A percentile compares a stretch with the other conserved stretches of the same genome.
Conservation (phyloP, 106 monocot species). For the Dioscorea zingiberensis region DNA sequence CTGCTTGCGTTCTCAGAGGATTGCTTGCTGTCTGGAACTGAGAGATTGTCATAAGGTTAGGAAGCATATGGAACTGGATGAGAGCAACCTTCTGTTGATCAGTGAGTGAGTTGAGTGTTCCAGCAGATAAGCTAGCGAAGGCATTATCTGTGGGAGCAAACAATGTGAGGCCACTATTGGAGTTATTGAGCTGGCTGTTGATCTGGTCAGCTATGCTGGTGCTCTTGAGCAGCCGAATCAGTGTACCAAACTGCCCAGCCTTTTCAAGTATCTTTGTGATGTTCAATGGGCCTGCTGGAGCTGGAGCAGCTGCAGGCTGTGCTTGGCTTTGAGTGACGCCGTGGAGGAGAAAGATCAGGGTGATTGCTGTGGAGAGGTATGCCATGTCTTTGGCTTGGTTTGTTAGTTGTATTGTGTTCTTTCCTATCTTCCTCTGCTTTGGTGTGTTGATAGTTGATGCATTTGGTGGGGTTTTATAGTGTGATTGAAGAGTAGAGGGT, state of each 20-base stretch:
- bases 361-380: neutral
- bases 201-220: conserved; percentile 65
- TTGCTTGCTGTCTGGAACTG: conserved; percentile 83
- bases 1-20: conserved; percentile 82
- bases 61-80: conserved; percentile 71
- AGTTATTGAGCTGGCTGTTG: conserved; percentile 77
- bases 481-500: no score
- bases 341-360: conserved; percentile 14
- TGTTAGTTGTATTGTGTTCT: neutral
- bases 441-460: neutral
- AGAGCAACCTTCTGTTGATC: conserved; percentile 72
- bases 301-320: conserved; percentile 41
- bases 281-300: conserved; percentile 50
- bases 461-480: neutral
- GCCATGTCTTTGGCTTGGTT: conserved; percentile 3
- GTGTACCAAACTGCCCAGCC: conserved; percentile 61
- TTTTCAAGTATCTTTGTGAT: conserved; percentile 69
- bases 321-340: conserved; percentile 1
- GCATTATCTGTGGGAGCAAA: conserved; percentile 87
- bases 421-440: neutral
- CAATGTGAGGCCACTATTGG: conserved; percentile 53
- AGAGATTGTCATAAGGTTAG: conserved; percentile 16
- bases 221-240: conserved; percentile 54
- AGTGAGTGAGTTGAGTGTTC: conserved; percentile 74
- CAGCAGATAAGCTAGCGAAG: conserved; percentile 60